phyloP scores from a whole-genome alignment of 169 alveolate genomes.

The Eimeria falciformis region DNA sequence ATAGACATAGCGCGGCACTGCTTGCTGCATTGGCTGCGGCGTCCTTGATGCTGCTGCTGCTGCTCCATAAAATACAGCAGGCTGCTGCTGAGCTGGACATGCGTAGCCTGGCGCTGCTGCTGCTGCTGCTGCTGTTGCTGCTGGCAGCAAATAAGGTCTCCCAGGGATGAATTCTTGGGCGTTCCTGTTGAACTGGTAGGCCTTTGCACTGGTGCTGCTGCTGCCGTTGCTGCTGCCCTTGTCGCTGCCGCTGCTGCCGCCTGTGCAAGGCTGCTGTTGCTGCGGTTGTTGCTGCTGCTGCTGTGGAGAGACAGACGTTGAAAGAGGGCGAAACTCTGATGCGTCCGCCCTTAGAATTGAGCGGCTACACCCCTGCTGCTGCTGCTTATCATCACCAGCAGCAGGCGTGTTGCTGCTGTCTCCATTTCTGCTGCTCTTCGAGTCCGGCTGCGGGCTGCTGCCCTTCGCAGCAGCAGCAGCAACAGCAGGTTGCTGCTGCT shows the following conservation, averaged over 20 bases:
- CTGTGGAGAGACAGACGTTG: constrained; percentile 41
- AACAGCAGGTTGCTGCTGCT: constrained; percentile 37
- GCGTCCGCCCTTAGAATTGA: constrained; percentile 31
- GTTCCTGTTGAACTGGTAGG: constrained; percentile 73
- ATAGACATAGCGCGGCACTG: too few species aligned
- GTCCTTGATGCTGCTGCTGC: constrained; percentile 52
- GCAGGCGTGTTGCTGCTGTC: background rate
- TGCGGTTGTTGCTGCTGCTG: constrained; percentile 25
- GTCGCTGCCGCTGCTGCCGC: constrained; percentile 36
- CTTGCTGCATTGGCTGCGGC: too few species aligned
- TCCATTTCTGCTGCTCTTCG: constrained; percentile 36
- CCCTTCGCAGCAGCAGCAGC: constrained; percentile 32
- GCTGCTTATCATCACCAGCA: constrained; percentile 30
- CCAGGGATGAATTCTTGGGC: constrained; percentile 77
- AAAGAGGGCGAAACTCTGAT: constrained; percentile 5
- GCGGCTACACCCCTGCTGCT: constrained; percentile 46
- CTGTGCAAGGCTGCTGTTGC: constrained; percentile 18
- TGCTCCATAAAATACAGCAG: constrained; percentile 40
- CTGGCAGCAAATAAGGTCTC: constrained; percentile 59
- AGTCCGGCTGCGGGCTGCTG: constrained; percentile 36
- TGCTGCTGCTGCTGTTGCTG: constrained; percentile 61
- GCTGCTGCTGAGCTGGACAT: constrained; percentile 35
- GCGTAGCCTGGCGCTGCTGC: constrained; percentile 42
- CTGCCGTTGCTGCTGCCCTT: constrained; percentile 34
- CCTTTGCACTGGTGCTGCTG: constrained; percentile 46